Evolutionary conservation across 805 yeast genomes (phyloP).

Genomic region (Zygoascus bituminiphila): DNA sequence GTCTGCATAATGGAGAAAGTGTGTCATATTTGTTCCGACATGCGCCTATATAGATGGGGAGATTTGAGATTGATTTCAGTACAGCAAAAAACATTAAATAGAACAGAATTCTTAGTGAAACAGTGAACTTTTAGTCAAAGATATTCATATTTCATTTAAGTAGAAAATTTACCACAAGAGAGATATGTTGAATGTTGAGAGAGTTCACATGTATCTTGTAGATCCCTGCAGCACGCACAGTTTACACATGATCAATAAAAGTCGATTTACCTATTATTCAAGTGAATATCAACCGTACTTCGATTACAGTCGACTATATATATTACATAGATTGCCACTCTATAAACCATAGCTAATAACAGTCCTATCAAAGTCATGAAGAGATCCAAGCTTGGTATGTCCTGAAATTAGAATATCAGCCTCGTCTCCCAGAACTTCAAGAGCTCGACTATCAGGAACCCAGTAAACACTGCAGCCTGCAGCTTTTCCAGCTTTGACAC

Average conservation of each 20-base stretch:
- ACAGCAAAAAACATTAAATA: too few species aligned
- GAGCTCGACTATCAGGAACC: constrained; percentile 83
- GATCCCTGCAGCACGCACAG: too few species aligned
- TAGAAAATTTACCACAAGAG: too few species aligned
- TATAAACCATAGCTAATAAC: neutral
- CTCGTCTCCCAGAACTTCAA: constrained; percentile 41
- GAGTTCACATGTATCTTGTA: too few species aligned
- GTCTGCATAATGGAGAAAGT: constrained; percentile 95
- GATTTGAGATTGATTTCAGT: too few species aligned
- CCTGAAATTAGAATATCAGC: constrained; percentile 42
- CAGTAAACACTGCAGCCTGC: constrained; percentile 86
- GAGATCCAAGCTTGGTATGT: constrained; percentile 48
- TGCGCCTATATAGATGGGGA: constrained; percentile 38
- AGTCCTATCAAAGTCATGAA: constrained; percentile 43
- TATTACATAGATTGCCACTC: neutral
- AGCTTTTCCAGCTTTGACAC: constrained; percentile 73
- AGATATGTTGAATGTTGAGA: too few species aligned
- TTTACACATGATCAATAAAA: too few species aligned
- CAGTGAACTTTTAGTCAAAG: too few species aligned
- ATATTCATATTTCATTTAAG: too few species aligned
- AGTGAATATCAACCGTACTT: too few species aligned
- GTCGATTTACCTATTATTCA: neutral
- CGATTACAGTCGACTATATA: neutral
- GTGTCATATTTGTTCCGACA: constrained; percentile 80
- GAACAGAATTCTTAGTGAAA: too few species aligned